These are phyloP conservation scores for Fusarium neocosmosporiellum DNA, from an alignment of 2,329 filamentous ascomycete species.

Conservation along the genomic window DNA sequence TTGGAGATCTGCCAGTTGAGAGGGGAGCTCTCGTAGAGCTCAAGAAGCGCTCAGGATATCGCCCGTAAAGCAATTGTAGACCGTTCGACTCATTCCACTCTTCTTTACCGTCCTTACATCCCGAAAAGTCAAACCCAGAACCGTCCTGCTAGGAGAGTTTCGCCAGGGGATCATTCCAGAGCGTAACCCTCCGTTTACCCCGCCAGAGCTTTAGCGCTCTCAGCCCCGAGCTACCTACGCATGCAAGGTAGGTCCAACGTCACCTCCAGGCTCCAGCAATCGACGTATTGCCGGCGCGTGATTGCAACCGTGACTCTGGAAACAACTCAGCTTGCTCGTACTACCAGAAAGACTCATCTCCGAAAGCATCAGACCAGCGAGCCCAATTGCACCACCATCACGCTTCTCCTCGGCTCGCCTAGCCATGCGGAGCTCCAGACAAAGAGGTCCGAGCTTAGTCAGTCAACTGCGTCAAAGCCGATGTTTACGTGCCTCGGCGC, in stretches of 20 bases:
- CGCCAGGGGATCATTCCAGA: background rate
- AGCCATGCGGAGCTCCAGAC: background rate
- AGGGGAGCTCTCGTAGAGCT: background rate
- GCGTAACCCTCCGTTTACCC: slow-evolving; percentile 27
- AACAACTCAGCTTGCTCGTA: background rate
- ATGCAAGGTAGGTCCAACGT: slow-evolving; percentile 11
- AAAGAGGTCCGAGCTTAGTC: background rate
- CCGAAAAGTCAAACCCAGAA: slow-evolving; percentile 8
- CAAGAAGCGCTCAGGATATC: background rate
- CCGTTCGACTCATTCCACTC: background rate
- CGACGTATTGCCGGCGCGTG: background rate
- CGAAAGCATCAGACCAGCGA: background rate
- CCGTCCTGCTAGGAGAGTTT: background rate
- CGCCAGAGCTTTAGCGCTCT: slow-evolving; percentile 31
- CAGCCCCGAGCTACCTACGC: background rate
- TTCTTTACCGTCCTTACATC: background rate
- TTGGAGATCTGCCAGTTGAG: background rate
- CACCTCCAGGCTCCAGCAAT: slow-evolving; percentile 1
- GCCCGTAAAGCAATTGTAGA: background rate
- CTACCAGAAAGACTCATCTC: background rate
- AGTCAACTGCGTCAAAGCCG: background rate
- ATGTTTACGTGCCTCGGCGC: slow-evolving; percentile 18
- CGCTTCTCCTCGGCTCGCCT: background rate
- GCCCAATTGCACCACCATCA: slow-evolving; percentile 10
- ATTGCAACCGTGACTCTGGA: background rate